Conservation (phyloP, 2,329 filamentous ascomycete species). For the Zymoseptoria pseudotritici region DNA sequence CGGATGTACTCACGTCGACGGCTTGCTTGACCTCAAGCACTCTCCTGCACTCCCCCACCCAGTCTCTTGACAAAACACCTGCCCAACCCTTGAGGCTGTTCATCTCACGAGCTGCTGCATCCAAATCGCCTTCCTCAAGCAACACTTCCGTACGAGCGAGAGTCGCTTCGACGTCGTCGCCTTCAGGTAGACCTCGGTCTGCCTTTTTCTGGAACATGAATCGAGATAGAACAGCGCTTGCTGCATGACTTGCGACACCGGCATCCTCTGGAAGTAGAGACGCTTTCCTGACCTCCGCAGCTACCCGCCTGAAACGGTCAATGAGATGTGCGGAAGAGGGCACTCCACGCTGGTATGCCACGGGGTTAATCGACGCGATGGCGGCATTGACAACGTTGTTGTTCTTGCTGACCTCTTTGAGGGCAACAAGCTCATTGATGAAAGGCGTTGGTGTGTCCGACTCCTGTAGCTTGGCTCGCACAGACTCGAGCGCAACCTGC, state of each 20-base stretch:
- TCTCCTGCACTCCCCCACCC: conserved; percentile 83
- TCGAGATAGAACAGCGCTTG: conserved; percentile 82
- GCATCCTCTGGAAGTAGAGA: conserved; percentile 86
- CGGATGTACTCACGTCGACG: conserved; percentile 65
- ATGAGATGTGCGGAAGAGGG: conserved; percentile 77
- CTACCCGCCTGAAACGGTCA: conserved; percentile 91
- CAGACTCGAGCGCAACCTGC: conserved; percentile 89
- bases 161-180: conserved; percentile 88
- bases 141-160: conserved; percentile 81
- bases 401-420: conserved; percentile 84
- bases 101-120: conserved; percentile 89
- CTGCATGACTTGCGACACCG: conserved; percentile 88
- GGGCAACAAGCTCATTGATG: conserved; percentile 81
- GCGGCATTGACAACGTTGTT: conserved; percentile 76
- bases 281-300: conserved; percentile 87
- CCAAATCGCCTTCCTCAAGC: conserved; percentile 87
- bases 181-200: conserved; percentile 59
- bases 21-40: conserved; percentile 94
- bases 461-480: conserved; percentile 73
- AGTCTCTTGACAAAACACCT: conserved; percentile 88
- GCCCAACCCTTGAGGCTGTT: conserved; percentile 90
- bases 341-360: conserved; percentile 86
- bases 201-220: conserved; percentile 84
- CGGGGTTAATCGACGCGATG: conserved; percentile 91
- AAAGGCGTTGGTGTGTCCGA: conserved; percentile 69